Evolutionary conservation across 2,329 filamentous ascomycete species (phyloP).

Genomic region (Beauveria australis): DNA sequence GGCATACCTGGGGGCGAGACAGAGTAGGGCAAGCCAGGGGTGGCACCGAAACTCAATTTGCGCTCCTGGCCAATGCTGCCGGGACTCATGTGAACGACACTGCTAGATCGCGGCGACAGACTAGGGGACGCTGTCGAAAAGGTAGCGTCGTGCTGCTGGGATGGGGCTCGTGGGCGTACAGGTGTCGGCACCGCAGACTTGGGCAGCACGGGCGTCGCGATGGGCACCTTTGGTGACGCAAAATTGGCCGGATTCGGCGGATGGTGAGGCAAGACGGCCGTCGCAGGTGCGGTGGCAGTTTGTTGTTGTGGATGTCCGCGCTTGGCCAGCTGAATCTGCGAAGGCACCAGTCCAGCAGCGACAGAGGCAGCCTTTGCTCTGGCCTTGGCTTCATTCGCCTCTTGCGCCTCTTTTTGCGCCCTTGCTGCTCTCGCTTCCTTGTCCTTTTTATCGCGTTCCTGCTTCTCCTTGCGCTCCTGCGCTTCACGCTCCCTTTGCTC

Average conservation of each 20-base stretch:
- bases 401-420: conserved; percentile 50
- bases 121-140: conserved; percentile 59
- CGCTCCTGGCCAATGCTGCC: conserved; percentile 54
- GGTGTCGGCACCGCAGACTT: conserved; percentile 65
- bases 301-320: conserved; percentile 31
- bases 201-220: conserved; percentile 72
- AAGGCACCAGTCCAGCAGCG: conserved; percentile 6
- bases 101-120: conserved; percentile 51
- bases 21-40: conserved; percentile 22
- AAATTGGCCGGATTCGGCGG: conserved; percentile 48
- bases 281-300: conserved; percentile 28
- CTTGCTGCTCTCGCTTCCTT: conserved; percentile 48
- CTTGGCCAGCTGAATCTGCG: conserved; percentile 15
- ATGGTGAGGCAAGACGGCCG: conserved; percentile 48
- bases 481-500: conserved; percentile 65
- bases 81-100: conserved; percentile 57
- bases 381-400: conserved; percentile 39
- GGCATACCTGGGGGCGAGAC: conserved; percentile 51
- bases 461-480: conserved; percentile 53
- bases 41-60: conserved; percentile 48
- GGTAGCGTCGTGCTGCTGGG: conserved; percentile 68
- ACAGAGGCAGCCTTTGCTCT: conserved; percentile 68
- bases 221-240: conserved; percentile 70
- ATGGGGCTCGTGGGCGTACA: conserved; percentile 58
- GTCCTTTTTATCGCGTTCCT: conserved; percentile 53